Conservation (phyloP, 1,284 basidiomycete species). For the Ceratobasidium sp. region DNA sequence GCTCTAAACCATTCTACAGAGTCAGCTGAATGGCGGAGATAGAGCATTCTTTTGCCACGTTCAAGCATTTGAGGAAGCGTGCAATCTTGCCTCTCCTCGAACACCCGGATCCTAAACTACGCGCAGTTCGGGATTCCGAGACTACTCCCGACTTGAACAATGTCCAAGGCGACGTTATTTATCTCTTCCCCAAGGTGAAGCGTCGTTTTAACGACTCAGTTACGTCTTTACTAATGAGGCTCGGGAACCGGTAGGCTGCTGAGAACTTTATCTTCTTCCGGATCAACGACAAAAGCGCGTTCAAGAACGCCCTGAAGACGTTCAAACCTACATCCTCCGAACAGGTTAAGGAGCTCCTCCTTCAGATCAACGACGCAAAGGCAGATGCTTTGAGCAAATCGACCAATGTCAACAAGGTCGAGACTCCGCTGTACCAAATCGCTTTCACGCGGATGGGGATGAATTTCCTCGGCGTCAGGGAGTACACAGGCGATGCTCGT, state of each 20-base stretch:
- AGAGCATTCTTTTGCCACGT: neutral
- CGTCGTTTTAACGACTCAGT: neutral
- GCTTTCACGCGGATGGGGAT: conserved; percentile 31
- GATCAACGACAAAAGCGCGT: neutral
- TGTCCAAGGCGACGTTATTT: conserved; percentile 33
- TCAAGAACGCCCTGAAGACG: neutral
- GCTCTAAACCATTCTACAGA: neutral
- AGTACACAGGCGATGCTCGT: neutral
- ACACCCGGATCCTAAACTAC: neutral
- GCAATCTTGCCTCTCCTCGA: neutral
- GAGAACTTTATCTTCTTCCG: conserved; percentile 34
- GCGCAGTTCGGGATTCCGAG: neutral
- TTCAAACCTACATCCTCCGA: conserved; percentile 10
- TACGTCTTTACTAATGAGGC: neutral
- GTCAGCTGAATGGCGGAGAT: neutral
- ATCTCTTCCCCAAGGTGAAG: conserved; percentile 29
- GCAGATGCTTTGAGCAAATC: neutral
- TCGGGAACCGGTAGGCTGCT: neutral
- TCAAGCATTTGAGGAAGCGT: conserved; percentile 7
- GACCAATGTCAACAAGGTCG: neutral
- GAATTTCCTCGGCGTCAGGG: conserved; percentile 12
- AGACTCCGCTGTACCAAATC: conserved; percentile 19
- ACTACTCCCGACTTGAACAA: neutral
- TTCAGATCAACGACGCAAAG: neutral
- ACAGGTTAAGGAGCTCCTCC: neutral